Percentiles rank a stretch among this genome's conserved stretches.
phyloP scores from a whole-genome alignment of 495 filamentous ascomycete genomes.

The Penicillium simplicissimum region DNA sequence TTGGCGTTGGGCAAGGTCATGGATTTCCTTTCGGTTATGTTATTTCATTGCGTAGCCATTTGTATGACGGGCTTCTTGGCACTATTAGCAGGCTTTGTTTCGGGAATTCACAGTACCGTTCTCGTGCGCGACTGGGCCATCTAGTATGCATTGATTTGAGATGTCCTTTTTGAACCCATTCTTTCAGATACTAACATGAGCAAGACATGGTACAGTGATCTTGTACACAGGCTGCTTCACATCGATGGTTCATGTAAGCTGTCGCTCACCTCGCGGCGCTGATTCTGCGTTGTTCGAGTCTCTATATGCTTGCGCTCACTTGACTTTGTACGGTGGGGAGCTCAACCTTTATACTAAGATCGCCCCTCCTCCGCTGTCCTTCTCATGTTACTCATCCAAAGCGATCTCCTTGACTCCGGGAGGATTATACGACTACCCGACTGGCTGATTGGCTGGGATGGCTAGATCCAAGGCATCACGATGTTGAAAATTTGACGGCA shows the following conservation, averaged over 20 bases:
- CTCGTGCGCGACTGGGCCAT: not conserved
- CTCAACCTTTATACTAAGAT: too few relatives aligned
- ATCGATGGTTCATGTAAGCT: not conserved
- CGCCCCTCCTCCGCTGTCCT: too few relatives aligned
- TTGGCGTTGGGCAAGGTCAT: conserved; percentile 46
- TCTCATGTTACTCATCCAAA: too few relatives aligned
- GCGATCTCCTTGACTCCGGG: too few relatives aligned
- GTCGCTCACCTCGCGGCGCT: not conserved
- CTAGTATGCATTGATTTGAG: not conserved
- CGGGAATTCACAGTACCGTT: not conserved
- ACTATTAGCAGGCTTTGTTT: conserved; percentile 5
- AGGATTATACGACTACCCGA: too few relatives aligned
- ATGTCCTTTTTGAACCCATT: not conserved
- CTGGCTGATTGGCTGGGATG: too few relatives aligned
- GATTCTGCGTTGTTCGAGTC: not conserved
- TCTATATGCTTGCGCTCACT: not conserved
- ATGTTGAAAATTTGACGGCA: too few relatives aligned
- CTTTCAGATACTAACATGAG: not conserved
- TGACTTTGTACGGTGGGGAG: too few relatives aligned
- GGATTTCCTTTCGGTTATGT: conserved; percentile 59
- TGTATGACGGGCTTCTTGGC: conserved; percentile 39
- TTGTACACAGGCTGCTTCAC: not conserved
- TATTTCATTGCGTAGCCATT: conserved; percentile 44
- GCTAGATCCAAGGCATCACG: too few relatives aligned
- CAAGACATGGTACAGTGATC: not conserved